Base-by-base conservation (phyloP, 805 yeast genomes). In the Ogataea wickerhamii region DNA sequence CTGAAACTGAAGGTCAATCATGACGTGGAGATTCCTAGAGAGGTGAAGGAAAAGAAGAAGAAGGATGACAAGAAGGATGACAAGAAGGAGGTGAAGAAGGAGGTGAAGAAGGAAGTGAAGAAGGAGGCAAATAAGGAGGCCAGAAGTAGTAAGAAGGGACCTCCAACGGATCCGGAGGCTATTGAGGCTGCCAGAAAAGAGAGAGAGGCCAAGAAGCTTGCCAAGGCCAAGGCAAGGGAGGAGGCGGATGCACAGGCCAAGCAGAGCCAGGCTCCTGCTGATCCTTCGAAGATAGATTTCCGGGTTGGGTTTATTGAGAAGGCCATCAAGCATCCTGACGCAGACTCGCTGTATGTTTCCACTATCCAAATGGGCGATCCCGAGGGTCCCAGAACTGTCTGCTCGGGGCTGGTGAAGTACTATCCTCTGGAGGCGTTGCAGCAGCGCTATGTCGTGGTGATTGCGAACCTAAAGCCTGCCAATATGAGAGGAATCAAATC, bases 401-500 rank as follows among this genome's bases (percentile, higher is more conserved):
- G 98, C 71, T 87, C 96, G 10, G 99, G 99, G 52, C 74, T 93
- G 56, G 97, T 88, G 47, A 87, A 87, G 52, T 80, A 85, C 67
- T 74, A 86, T 60, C 81, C 95, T 28, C 63, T 94, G 48, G 98
- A 93, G 68, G 95, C 84, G 29, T 83, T 93, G 96, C 98, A 93
- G 75, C 78, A 87, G 64, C 82, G 98, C 64, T 76, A 76, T 55
- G 95, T 91, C 35, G 83, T 93, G 32, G 82, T 83, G 40, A 88
- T 93, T 55, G 96, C 97, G 53, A 94, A 94, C 73, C 77, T 93
- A 67, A 93, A 93, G 71, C 98, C 98, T 14, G 98, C 89, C 28
- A 82, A 81, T 57, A 93, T 93, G 99, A 83, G 98, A 70, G 98
- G 98, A 49, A 80, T 93, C 58, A 87, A 87, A 64, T 88, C 97